Conservation (phyloP, 2,329 filamentous ascomycete species). For the Lachnellula cervina region DNA sequence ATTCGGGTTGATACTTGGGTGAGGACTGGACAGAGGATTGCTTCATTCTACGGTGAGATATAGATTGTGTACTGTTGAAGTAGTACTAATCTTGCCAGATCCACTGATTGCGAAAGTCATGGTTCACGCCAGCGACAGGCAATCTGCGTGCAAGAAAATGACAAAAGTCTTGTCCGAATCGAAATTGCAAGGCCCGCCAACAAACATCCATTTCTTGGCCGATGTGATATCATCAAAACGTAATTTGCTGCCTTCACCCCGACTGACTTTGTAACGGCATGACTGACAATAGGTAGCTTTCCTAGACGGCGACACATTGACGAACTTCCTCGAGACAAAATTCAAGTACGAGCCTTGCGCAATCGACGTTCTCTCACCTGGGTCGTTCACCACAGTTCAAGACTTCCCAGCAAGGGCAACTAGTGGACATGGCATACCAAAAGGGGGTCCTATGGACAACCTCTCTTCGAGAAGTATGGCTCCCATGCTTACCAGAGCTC, state of each 20-base stretch:
- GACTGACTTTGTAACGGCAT: background rate
- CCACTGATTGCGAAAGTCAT: constrained; percentile 71
- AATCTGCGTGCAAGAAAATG: constrained; percentile 60
- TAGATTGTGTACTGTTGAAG: background rate
- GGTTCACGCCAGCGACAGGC: constrained; percentile 54
- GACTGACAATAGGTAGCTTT: constrained; percentile 10
- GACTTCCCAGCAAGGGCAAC: constrained; percentile 38
- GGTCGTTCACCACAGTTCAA: constrained; percentile 36
- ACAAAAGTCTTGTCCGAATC: constrained; percentile 54
- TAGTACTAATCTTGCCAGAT: constrained; percentile 31
- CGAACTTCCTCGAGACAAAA: constrained; percentile 33
- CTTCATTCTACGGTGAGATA: constrained; percentile 57
- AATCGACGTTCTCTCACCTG: constrained; percentile 36
- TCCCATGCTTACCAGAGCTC: background rate
- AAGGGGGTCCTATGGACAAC: constrained; percentile 39
- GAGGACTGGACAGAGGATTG: constrained; percentile 63
- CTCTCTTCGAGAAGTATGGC: constrained; percentile 10
- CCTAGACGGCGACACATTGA: constrained; percentile 33
- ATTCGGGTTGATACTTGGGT: constrained; percentile 67
- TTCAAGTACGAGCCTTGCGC: constrained; percentile 27
- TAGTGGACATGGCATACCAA: constrained; percentile 37
- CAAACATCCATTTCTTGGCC: constrained; percentile 49
- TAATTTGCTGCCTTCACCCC: background rate
- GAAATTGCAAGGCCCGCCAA: constrained; percentile 48
- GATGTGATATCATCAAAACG: constrained; percentile 43